phyloP scores from a whole-genome alignment of 176 grass and related monocot genomes.

The Carex parvula region DNA sequence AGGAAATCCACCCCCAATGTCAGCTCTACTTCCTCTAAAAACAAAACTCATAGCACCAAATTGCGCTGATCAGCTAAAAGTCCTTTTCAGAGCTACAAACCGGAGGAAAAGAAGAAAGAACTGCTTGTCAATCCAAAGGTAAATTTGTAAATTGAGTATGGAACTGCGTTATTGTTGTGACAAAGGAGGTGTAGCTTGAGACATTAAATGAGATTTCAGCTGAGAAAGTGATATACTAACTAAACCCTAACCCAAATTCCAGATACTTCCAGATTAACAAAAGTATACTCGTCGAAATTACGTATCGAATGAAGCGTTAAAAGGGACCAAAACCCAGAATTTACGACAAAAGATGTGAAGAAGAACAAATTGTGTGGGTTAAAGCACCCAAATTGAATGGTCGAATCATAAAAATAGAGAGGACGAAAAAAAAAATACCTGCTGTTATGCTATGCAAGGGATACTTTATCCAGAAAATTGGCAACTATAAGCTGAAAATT shows the following conservation, averaged over 20 bases:
- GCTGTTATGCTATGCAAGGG: no score
- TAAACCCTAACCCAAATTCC: constrained; percentile 36
- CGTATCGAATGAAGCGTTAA: constrained; percentile 6
- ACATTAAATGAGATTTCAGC: neutral
- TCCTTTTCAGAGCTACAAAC: constrained; percentile 16
- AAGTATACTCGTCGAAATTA: neutral
- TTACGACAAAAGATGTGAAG: constrained; percentile 22
- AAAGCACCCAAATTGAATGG: constrained; percentile 17
- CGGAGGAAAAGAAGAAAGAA: constrained; percentile 9
- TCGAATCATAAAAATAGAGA: neutral
- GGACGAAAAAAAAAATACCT: neutral
- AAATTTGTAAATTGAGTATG: neutral
- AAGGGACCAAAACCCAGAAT: constrained; percentile 35
- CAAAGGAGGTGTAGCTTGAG: constrained; percentile 8
- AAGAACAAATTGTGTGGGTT: neutral
- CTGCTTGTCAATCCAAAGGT: neutral
- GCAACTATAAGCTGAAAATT: no score
- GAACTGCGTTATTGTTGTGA: constrained; percentile 14
- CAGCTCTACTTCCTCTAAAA: constrained; percentile 67
- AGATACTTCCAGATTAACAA: constrained; percentile 4
- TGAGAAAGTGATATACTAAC: constrained; percentile 53
- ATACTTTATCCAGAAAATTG: neutral
- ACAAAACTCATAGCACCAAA: constrained; percentile 72
- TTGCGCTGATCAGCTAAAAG: constrained; percentile 24
- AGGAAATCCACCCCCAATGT: constrained; percentile 62